These are phyloP conservation scores for Puya raimondii DNA, from an alignment of 176 grass and related monocot genomes.

Conservation along the genomic window DNA sequence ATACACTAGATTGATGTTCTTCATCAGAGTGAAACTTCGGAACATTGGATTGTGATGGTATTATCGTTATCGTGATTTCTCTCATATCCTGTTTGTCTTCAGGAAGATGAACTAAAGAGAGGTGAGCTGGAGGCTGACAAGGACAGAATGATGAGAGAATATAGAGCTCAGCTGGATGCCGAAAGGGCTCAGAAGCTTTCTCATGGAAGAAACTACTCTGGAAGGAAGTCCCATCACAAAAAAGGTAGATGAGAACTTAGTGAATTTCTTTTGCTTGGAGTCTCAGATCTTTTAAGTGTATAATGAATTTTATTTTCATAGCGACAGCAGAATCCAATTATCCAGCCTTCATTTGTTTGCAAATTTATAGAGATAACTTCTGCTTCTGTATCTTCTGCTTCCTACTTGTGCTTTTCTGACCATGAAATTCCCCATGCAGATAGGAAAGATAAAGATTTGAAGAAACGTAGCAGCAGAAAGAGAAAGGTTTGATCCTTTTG, in stretches of 20 bases:
- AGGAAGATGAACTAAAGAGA: conserved; percentile 95
- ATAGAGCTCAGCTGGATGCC: conserved; percentile 96
- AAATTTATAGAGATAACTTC: background rate
- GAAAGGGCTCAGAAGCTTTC: conserved; percentile 83
- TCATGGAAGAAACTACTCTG: conserved; percentile 50
- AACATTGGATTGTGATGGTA: background rate
- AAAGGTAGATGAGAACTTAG: conserved; percentile 44
- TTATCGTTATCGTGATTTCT: background rate
- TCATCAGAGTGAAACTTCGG: background rate
- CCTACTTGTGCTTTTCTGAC: conserved; percentile 22
- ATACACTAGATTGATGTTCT: background rate
- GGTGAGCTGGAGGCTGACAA: conserved; percentile 93
- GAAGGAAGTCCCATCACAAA: conserved; percentile 53
- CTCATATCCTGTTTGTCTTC: conserved; percentile 22
- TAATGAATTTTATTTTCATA: background rate
- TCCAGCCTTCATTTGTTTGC: background rate
- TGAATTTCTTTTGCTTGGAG: background rate
- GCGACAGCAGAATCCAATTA: too few species aligned
- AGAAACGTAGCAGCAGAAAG: conserved; percentile 69
- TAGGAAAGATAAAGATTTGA: conserved; percentile 77
- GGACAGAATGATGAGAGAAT: conserved; percentile 99
- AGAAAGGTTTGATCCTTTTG: conserved; percentile 59
- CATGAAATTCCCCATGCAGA: conserved; percentile 46
- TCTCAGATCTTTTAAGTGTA: background rate
- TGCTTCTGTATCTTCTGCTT: conserved; percentile 22